Conservation (phyloP, 2,329 filamentous ascomycete species). For the Pyrenochaeta sp. region DNA sequence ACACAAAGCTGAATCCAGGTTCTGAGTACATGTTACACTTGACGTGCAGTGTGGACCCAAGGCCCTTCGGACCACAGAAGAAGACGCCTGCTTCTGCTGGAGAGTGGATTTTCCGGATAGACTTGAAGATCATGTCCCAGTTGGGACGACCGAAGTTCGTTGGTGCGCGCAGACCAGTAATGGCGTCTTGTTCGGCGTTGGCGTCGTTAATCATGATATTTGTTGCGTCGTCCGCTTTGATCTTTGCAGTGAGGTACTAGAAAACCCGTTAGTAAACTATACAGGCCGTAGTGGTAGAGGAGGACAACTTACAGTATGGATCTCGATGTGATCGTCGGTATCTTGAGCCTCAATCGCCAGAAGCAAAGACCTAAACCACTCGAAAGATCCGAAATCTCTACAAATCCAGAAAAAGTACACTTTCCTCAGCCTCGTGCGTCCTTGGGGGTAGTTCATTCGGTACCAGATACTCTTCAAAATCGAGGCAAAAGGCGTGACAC, state of each 20-base stretch:
- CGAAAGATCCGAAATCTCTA: constrained; percentile 85
- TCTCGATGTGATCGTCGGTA: constrained; percentile 83
- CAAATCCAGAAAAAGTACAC: constrained; percentile 96
- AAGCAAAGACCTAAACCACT: constrained; percentile 87
- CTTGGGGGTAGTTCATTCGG: constrained; percentile 85
- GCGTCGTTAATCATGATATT: constrained; percentile 95
- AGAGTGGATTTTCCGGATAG: constrained; percentile 74
- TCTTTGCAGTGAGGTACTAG: constrained; percentile 82
- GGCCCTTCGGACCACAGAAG: constrained; percentile 84
- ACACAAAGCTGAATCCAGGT: constrained; percentile 74
- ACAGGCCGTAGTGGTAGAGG: background rate
- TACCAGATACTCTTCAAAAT: constrained; percentile 88
- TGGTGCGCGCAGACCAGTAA: constrained; percentile 81
- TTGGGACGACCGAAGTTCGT: constrained; percentile 89
- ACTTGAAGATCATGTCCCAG: constrained; percentile 90
- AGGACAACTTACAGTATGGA: constrained; percentile 69
- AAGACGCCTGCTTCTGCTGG: constrained; percentile 59
- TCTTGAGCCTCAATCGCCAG: constrained; percentile 88
- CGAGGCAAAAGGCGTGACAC: constrained; percentile 62
- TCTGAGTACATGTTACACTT: constrained; percentile 91
- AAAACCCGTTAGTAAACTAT: constrained; percentile 18
- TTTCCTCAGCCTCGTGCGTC: constrained; percentile 80
- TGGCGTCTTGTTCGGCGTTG: constrained; percentile 83
- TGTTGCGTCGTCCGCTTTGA: constrained; percentile 84
- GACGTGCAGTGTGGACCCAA: constrained; percentile 79